A percentile compares a stretch with the other conserved stretches of the same genome.
Evolutionary conservation across 2,329 filamentous ascomycete genomes (phyloP).

Genomic region (Scortechinia acanthostroma): DNA sequence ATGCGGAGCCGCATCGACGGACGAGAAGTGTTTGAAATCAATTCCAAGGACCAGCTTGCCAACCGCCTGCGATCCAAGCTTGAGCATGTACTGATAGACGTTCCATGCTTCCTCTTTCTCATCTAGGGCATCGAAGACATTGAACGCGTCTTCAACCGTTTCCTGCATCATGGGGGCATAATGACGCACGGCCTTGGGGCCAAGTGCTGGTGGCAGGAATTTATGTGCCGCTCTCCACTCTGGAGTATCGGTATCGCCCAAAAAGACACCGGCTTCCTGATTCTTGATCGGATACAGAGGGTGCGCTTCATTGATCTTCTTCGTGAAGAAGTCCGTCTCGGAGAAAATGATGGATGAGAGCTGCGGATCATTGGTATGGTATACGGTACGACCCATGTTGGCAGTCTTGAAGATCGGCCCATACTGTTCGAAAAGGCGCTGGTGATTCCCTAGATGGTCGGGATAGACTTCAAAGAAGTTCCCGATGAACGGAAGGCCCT

Average conservation of each 20-base stretch:
- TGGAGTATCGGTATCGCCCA: constrained; percentile 15
- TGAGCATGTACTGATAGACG: constrained; percentile 39
- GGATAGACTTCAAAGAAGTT: constrained; percentile 26
- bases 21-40: constrained; percentile 33
- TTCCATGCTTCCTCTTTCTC: constrained; percentile 30
- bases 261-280: constrained; percentile 13
- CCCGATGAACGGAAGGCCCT: constrained; percentile 21
- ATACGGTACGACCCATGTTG: constrained; percentile 21
- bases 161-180: constrained; percentile 33
- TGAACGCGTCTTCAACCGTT: constrained; percentile 23
- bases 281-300: constrained; percentile 5
- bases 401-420: constrained; percentile 24
- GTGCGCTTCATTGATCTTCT: constrained; percentile 18
- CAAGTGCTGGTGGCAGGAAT: constrained; percentile 30
- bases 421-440: constrained; percentile 25
- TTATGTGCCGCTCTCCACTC: constrained; percentile 28
- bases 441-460: constrained; percentile 29
- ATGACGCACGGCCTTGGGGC: constrained; percentile 32
- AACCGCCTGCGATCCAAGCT: constrained; percentile 31
- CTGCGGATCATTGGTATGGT: constrained; percentile 22
- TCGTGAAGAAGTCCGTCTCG: constrained; percentile 24
- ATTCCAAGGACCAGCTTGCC: constrained; percentile 32
- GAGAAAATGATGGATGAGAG: constrained; percentile 18
- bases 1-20: constrained; percentile 25
- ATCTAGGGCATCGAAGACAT: constrained; percentile 16